Base-by-base conservation (phyloP, 2,329 filamentous ascomycete genomes). In the Thelonectria blattea region DNA sequence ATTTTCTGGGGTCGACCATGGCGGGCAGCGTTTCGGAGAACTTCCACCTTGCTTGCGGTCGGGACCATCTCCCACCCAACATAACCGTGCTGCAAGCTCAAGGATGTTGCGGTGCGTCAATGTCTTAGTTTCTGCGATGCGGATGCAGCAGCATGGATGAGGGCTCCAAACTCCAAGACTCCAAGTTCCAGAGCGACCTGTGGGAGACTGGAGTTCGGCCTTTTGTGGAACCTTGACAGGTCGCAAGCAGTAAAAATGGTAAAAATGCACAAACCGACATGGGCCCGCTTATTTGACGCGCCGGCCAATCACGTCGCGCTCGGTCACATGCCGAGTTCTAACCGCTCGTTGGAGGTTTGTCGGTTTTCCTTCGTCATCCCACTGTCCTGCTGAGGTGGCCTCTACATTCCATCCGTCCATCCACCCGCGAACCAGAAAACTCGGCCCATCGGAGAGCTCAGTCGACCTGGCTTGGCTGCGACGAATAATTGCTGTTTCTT, bases 301-400 rank as follows among this genome's bases (percentile, higher is more conserved):
- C 11, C 17, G 15, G 1, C 62, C 62, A 66, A 65, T 62, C 64
- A 60, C 14, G 12, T 11, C 41, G 12, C 18, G 17, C 45, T 53
- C 62, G 51, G 64, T 66, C 64, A 66, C 64, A 66, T 66, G 64
- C 62, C 62, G 56, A 63, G 32, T 58, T 37, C 47, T 62, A 49
- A 56, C 54, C 48, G 58, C 34, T 37, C 34, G 34, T 15, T 37
- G 5, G 27, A 30, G 5, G n/a, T 2, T 30, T 30, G 27, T 30
- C 27, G 27, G n/a, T 48, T 57, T 32, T 17, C 37, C 41, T 58
- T 53, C 47, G 50, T 58, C 54, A 56, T 58, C 52, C 58, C 52
- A 58, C 58, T n/a, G n/a, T n/a, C n/a, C 32, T 39, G 32, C 30
- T 30, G 27, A 30, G 27, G 58, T 37, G 42, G 42, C 46, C 41